Conservation (phyloP, 148 eudicot species). For the Silene uniflora region DNA sequence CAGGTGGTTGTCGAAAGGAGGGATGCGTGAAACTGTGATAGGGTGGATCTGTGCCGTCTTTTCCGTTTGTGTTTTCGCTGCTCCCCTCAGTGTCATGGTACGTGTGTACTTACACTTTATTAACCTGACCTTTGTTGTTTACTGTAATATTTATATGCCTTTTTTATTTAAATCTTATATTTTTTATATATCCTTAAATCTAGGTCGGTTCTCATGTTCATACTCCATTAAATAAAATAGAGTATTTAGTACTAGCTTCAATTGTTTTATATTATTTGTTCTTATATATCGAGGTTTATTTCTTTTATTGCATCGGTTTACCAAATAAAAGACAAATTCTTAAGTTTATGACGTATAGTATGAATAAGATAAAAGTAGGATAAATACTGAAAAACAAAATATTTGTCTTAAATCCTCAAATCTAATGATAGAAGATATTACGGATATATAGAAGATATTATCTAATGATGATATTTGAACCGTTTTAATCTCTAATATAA, state of each 20-base stretch:
- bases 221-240: neutral
- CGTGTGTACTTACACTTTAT: neutral
- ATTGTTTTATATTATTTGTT: no score
- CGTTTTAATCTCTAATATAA: neutral
- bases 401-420: no score
- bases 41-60: constrained; percentile 80
- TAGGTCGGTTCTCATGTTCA: constrained; percentile 7
- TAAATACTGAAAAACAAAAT: no score
- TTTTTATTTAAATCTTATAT: neutral
- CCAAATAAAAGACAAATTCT: no score
- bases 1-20: constrained; percentile 22
- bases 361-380: no score
- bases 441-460: no score
- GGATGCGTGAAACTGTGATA: constrained; percentile 35
- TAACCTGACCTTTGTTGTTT: neutral
- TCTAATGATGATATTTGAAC: no score
- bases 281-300: no score
- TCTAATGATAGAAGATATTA: no score
- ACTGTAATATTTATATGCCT: neutral
- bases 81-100: constrained; percentile 78
- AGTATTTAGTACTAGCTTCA: neutral
- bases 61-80: constrained; percentile 58
- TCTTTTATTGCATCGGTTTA: no score
- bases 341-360: no score
- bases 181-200: constrained; percentile 5